Percentiles rank a stretch among this genome's conserved stretches.
Evolutionary conservation across 1,139 yeast species (phyloP).

Genomic region (Debaryomyces sp.): DNA sequence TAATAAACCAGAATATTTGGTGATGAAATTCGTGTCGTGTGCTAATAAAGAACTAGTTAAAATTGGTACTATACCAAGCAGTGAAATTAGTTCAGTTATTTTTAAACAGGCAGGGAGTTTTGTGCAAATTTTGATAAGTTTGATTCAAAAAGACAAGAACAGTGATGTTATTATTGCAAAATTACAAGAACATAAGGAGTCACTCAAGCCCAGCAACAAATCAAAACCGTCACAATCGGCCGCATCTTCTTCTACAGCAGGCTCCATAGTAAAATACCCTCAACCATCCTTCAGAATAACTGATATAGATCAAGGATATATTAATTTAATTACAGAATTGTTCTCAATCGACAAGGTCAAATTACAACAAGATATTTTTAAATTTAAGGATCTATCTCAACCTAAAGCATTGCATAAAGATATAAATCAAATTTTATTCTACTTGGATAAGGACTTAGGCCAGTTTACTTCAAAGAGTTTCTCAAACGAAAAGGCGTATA

Average conservation of each 20-base stretch:
- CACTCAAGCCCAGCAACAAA: conserved; percentile 32
- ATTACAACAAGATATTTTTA: conserved; percentile 54
- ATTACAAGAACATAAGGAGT: conserved; percentile 45
- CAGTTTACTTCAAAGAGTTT: conserved; percentile 47
- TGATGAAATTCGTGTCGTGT: conserved; percentile 65
- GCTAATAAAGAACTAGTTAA: conserved; percentile 67
- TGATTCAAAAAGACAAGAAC: conserved; percentile 49
- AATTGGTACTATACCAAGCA: conserved; percentile 40
- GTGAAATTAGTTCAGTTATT: conserved; percentile 48
- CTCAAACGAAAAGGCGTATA: conserved; percentile 37
- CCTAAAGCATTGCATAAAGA: conserved; percentile 50
- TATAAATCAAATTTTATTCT: conserved; percentile 40
- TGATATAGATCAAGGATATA: conserved; percentile 50
- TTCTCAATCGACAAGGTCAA: conserved; percentile 43
- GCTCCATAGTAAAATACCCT: conserved; percentile 23
- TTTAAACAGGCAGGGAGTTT: conserved; percentile 61
- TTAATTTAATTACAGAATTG: conserved; percentile 39
- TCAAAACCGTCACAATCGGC: conserved; percentile 5
- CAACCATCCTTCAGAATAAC: conserved; percentile 51
- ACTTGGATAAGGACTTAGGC: conserved; percentile 45
- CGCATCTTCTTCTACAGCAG: conserved; percentile 13
- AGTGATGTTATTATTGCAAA: conserved; percentile 43
- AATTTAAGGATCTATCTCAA: conserved; percentile 43
- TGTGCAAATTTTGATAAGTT: conserved; percentile 53
- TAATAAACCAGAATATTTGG: conserved; percentile 61